Base-by-base conservation (phyloP, 495 filamentous ascomycete species). In the Hyaloscypha finlandica region DNA sequence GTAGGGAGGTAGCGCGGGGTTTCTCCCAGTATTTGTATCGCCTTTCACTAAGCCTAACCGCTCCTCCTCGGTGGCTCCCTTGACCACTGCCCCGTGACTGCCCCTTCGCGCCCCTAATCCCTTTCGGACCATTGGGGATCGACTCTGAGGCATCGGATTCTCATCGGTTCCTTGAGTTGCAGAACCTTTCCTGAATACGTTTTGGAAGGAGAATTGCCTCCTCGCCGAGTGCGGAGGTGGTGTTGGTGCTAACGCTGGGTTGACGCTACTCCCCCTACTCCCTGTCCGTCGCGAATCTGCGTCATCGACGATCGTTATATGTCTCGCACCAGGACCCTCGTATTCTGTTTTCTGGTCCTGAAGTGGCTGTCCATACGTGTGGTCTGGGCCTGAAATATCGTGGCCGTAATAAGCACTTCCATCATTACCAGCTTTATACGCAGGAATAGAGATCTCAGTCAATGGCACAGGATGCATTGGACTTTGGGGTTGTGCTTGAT, bases 121-220 rank as follows among this genome's bases (percentile, higher is more conserved):
- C 33, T 78, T 76, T 45, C 79, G 75, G 68, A 70, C 45, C 33
- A 70, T 64, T 8, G 67, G 69, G 11, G 64, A 63, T 54, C 71
- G 67, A 76, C 68, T 75, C 78, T 59, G 74, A 73, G 66, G 76
- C 71, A 19, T 73, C 53, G 70, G 76, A 3, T 48, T 48, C 77
- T 71, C 79, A 73, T 73, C 81, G 72, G 54, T 51, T 57, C 79
- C 74, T 42, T 78, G 75, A 19, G 22, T 53, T 30, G 59, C 19
- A 4, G 66, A 60, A 37, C 60, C 67, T 68, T 72, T 72, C 66
- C 81, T 79, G 76, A 97, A 92, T 58, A 95, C 86, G 67, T 88
- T 89, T 71, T 94, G 89, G 82, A 98, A 98, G 32, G 90, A 93
- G 79, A 97, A 98, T 75, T 97, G 93, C 42, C 95, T 88, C 70